Evolutionary conservation across 441 rosid genomes (phyloP).

Genomic region (Erysimum pusillum): DNA sequence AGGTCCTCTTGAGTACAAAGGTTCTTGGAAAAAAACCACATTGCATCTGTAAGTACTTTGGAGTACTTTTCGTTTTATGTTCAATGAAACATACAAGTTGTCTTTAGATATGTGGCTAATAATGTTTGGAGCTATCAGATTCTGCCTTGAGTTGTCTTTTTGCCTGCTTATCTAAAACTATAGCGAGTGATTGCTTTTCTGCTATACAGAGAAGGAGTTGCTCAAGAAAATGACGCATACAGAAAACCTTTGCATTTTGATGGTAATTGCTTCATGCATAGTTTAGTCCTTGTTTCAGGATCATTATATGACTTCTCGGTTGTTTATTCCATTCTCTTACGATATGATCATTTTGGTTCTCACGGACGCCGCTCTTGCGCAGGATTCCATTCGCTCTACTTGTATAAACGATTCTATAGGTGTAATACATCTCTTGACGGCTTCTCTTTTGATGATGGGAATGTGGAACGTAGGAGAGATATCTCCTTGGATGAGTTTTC

Average conservation of each 20-base stretch:
- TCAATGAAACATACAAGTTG: not conserved
- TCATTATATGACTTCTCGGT: not conserved
- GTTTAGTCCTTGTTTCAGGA: not conserved
- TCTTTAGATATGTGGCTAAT: not conserved
- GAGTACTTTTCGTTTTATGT: slow-evolving; percentile 13
- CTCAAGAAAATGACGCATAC: slow-evolving; percentile 49
- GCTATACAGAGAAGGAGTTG: slow-evolving; percentile 69
- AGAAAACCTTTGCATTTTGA: slow-evolving; percentile 65
- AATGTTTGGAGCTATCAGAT: not conserved
- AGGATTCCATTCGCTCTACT: slow-evolving; percentile 85
- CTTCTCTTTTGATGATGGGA: slow-evolving; percentile 75
- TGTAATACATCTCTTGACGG: slow-evolving; percentile 74
- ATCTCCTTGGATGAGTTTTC: slow-evolving; percentile 70
- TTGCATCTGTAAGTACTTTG: slow-evolving; percentile 63
- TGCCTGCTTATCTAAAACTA: not conserved
- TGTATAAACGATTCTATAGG: slow-evolving; percentile 88
- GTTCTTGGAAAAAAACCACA: slow-evolving; percentile 90
- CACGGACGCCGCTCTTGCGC: slow-evolving; percentile 37
- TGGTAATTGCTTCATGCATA: slow-evolving; percentile 53
- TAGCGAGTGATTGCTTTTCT: slow-evolving; percentile 20
- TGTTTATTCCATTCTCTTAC: not conserved
- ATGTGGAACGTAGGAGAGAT: slow-evolving; percentile 71
- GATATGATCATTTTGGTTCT: slow-evolving; percentile 10
- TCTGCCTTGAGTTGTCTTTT: not conserved
- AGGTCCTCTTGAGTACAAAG: slow-evolving; percentile 70